Conservation (phyloP, 2,329 filamentous ascomycete genomes). For the Stenocarpella maydis region DNA sequence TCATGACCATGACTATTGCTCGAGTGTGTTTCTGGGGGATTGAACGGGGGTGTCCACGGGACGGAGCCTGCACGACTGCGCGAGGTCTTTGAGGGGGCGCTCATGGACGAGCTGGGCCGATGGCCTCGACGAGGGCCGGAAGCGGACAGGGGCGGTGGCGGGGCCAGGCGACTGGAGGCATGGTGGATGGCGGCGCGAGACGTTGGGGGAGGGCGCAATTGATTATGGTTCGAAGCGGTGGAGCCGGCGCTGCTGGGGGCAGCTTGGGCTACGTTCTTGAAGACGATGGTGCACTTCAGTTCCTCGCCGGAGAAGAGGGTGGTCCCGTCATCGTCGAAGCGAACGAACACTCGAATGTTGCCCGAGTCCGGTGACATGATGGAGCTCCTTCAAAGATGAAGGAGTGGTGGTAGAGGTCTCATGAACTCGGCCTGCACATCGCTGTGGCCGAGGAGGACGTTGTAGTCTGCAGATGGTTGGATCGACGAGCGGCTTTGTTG, state of each 20-base stretch:
- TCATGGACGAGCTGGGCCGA: constrained; percentile 72
- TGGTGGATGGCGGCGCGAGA: constrained; percentile 44
- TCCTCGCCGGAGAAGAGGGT: constrained; percentile 93
- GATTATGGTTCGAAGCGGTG: constrained; percentile 38
- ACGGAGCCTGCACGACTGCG: constrained; percentile 56
- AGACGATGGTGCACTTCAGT: constrained; percentile 94
- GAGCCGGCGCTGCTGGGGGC: constrained; percentile 37
- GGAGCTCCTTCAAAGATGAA: constrained; percentile 46
- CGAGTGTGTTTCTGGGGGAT: constrained; percentile 32
- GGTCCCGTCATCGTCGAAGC: constrained; percentile 85
- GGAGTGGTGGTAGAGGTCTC: constrained; percentile 39
- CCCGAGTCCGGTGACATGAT: constrained; percentile 60
- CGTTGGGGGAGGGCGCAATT: constrained; percentile 38
- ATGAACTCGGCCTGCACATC: constrained; percentile 33
- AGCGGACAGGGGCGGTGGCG: constrained; percentile 47
- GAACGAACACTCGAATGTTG: constrained; percentile 94
- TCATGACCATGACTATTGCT: constrained; percentile 41
- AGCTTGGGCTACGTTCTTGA: constrained; percentile 79
- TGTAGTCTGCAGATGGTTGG: not conserved
- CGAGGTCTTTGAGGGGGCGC: constrained; percentile 53
- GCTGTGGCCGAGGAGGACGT: constrained; percentile 15
- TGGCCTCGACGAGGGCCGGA: constrained; percentile 62
- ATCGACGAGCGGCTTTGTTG: not conserved
- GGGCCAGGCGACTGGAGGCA: constrained; percentile 50
- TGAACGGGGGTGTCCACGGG: constrained; percentile 50